Conservation (phyloP, 768 basidiomycete species). For the Candolleomyces eurysporus region DNA sequence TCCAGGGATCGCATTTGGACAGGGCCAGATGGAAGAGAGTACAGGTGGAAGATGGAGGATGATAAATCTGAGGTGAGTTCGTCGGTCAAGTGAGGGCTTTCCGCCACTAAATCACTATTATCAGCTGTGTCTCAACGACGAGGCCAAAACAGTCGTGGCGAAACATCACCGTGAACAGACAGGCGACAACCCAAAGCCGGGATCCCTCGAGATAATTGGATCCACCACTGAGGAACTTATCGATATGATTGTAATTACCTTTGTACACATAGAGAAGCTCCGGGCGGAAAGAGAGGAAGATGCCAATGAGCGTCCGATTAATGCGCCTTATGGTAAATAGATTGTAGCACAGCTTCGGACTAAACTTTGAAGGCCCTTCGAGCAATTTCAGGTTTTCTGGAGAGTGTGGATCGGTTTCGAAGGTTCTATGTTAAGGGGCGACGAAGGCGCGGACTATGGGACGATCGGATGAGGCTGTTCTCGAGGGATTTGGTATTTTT, state of each 20-base stretch:
- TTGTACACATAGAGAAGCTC: not conserved
- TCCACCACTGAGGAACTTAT: not conserved
- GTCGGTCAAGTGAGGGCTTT: not conserved
- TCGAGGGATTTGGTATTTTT: too few species aligned
- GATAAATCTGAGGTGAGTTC: slow-evolving; percentile 9
- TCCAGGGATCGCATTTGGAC: slow-evolving; percentile 20
- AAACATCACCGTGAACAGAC: slow-evolving; percentile 11
- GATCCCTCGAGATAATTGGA: slow-evolving; percentile 17
- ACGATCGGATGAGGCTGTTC: too few species aligned
- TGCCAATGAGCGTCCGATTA: not conserved
- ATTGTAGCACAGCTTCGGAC: too few species aligned
- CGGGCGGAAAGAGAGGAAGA: not conserved
- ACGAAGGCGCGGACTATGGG: too few species aligned
- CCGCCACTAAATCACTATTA: not conserved
- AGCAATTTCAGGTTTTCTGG: too few species aligned
- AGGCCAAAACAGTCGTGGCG: slow-evolving; percentile 11
- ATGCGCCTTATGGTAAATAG: too few species aligned
- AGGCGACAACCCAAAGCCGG: slow-evolving; percentile 13
- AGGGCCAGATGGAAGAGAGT: slow-evolving; percentile 19
- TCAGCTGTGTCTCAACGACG: slow-evolving; percentile 10
- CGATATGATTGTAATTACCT: not conserved
- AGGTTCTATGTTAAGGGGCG: too few species aligned
- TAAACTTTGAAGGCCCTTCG: too few species aligned
- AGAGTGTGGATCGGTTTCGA: too few species aligned
- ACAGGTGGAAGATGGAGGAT: slow-evolving; percentile 16